phyloP scores from a whole-genome alignment of 2,329 filamentous ascomycete species.

The Onygenales sp. region DNA sequence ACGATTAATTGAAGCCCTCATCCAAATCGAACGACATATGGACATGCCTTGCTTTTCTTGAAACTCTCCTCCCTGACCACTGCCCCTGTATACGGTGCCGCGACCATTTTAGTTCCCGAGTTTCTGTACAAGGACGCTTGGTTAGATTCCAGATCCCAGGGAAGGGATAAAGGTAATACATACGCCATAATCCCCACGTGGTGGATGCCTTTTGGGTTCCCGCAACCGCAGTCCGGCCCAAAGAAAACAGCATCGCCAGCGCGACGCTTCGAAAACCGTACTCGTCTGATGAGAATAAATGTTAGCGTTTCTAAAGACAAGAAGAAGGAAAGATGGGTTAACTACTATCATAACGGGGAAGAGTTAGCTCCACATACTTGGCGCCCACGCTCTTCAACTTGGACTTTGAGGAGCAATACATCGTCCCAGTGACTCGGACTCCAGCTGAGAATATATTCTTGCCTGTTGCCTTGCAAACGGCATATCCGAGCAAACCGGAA shows the following conservation, averaged over 20 bases:
- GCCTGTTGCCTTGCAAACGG: slow-evolving; percentile 21
- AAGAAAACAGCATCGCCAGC: slow-evolving; percentile 20
- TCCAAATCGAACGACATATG: not conserved
- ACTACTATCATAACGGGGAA: not conserved
- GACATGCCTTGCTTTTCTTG: not conserved
- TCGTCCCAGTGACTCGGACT: slow-evolving; percentile 14
- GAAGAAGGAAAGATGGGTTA: not conserved
- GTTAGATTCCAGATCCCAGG: not conserved
- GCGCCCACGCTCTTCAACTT: slow-evolving; percentile 13
- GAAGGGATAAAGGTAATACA: slow-evolving; percentile 15
- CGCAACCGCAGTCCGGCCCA: slow-evolving; percentile 7
- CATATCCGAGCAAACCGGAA: slow-evolving; percentile 19
- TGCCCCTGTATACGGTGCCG: not conserved
- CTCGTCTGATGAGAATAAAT: slow-evolving; percentile 11
- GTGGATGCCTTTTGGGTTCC: slow-evolving; percentile 10
- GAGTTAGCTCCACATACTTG: slow-evolving; percentile 11
- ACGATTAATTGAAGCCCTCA: not conserved
- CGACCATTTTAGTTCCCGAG: not conserved
- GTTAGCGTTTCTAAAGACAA: not conserved
- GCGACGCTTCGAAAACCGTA: slow-evolving; percentile 13
- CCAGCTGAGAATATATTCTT: slow-evolving; percentile 17
- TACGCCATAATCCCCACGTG: slow-evolving; percentile 16
- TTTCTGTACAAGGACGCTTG: not conserved
- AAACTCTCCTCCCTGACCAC: not conserved
- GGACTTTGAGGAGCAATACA: slow-evolving; percentile 18